These are phyloP conservation scores for Kwoniella sp. DNA, from an alignment of 768 basidiomycete genomes.

Conservation along the genomic window DNA sequence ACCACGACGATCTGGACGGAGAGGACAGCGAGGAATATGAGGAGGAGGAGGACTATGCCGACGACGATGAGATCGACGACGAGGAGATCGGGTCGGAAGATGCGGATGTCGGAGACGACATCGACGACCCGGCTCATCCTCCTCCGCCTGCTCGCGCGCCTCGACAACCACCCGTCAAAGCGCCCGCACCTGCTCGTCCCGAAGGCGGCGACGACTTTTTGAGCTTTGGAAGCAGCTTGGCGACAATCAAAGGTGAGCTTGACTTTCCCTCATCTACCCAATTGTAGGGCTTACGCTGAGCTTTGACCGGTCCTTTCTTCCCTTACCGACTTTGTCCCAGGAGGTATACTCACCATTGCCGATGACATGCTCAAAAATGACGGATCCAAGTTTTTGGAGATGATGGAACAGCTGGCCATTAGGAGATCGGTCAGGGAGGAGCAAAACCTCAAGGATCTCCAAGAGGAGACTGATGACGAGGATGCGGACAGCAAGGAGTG, in stretches of 20 bases:
- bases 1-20: constrained; percentile 49
- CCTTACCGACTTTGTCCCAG: constrained; percentile 52
- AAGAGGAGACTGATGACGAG: constrained; percentile 61
- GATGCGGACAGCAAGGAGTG: constrained; percentile 60
- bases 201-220: constrained; percentile 62
- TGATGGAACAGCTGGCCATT: constrained; percentile 99
- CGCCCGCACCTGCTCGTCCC: constrained; percentile 18
- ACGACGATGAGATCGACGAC: constrained; percentile 45
- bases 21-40: constrained; percentile 55
- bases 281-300: constrained; percentile 46
- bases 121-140: constrained; percentile 61
- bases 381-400: constrained; percentile 97
- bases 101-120: constrained; percentile 53
- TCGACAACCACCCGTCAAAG: constrained; percentile 27
- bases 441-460: constrained; percentile 60
- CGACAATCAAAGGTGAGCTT: constrained; percentile 58
- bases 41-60: constrained; percentile 44
- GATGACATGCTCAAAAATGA: constrained; percentile 98
- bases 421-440: constrained; percentile 88
- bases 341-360: constrained; percentile 95
- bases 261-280: constrained; percentile 6
- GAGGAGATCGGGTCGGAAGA: constrained; percentile 36
- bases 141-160: constrained; percentile 17
- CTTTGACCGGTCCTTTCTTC: constrained; percentile 21
- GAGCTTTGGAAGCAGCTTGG: constrained; percentile 74